These are phyloP conservation scores for Leucocoprinus sp. DNA, from an alignment of 768 basidiomycete genomes.

Conservation along the genomic window DNA sequence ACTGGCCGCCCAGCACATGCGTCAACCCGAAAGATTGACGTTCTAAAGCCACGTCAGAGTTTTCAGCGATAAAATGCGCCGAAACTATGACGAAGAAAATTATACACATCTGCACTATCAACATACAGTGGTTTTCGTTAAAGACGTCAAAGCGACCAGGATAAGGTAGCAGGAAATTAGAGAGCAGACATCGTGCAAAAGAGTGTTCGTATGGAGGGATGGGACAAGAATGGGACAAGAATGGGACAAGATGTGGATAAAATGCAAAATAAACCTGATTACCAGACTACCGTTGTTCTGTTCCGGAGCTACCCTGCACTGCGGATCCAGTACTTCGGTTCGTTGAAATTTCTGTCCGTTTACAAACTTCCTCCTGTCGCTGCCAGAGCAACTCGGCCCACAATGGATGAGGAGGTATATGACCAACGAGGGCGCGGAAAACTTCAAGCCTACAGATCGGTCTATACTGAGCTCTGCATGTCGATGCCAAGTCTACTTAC, in stretches of 20 bases:
- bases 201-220: not conserved
- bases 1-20: too few relatives aligned
- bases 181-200: slow-evolving; percentile 1
- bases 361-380: slow-evolving; percentile 49
- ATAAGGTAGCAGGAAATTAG: slow-evolving; percentile 2
- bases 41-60: too few relatives aligned
- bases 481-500: slow-evolving; percentile 33
- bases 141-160: slow-evolving; percentile 3
- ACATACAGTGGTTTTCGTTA: slow-evolving; percentile 9
- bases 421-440: slow-evolving; percentile 74
- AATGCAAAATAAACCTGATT: not conserved
- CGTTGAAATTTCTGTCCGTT: slow-evolving; percentile 15
- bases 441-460: slow-evolving; percentile 65
- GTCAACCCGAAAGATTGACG: too few relatives aligned
- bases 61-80: not conserved
- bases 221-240: not conserved
- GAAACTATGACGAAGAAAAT: not conserved
- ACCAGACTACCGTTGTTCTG: not conserved
- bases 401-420: slow-evolving; percentile 84
- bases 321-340: not conserved
- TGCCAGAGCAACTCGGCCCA: slow-evolving; percentile 93
- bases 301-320: not conserved
- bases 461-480: slow-evolving; percentile 1
- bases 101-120: slow-evolving; percentile 7
- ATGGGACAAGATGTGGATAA: not conserved